These are phyloP conservation scores for Cymodocea nodosa DNA, from an alignment of 116 monocot species.

Conservation along the genomic window DNA sequence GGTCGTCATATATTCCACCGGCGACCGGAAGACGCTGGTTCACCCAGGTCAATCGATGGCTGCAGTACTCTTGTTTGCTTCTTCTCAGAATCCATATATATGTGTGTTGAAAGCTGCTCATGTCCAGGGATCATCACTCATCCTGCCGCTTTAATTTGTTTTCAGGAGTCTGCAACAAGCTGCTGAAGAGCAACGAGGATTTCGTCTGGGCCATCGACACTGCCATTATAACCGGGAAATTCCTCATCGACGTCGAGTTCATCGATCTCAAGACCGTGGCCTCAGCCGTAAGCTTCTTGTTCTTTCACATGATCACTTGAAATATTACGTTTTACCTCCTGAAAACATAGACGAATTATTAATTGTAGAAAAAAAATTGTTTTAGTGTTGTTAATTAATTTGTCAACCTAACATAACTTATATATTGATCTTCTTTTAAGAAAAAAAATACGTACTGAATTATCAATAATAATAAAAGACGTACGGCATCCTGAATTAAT, in stretches of 20 bases:
- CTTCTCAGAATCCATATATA: background rate
- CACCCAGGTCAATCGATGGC: slow-evolving; percentile 50
- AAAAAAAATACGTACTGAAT: background rate
- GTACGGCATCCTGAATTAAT: no score
- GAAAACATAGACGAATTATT: no score
- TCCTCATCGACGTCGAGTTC: slow-evolving; percentile 86
- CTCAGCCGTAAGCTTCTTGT: slow-evolving; percentile 28
- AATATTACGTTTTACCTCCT: no score
- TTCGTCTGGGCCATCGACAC: slow-evolving; percentile 82
- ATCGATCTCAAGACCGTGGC: slow-evolving; percentile 61
- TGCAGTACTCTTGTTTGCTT: background rate
- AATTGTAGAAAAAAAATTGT: no score
- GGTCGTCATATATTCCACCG: slow-evolving; percentile 42
- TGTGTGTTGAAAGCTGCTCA: background rate
- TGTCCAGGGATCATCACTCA: background rate
- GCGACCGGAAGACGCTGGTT: slow-evolving; percentile 44
- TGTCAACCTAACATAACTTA: background rate
- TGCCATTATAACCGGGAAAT: slow-evolving; percentile 39
- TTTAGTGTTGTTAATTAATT: background rate
- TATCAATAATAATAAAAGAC: no score
- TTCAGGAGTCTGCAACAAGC: slow-evolving; percentile 70
- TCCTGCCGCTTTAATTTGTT: background rate
- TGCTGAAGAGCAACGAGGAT: slow-evolving; percentile 71
- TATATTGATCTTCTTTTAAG: no score
- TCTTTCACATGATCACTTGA: no score